phyloP scores from a whole-genome alignment of 2,329 filamentous ascomycete species.

The Fusarium domesticum region DNA sequence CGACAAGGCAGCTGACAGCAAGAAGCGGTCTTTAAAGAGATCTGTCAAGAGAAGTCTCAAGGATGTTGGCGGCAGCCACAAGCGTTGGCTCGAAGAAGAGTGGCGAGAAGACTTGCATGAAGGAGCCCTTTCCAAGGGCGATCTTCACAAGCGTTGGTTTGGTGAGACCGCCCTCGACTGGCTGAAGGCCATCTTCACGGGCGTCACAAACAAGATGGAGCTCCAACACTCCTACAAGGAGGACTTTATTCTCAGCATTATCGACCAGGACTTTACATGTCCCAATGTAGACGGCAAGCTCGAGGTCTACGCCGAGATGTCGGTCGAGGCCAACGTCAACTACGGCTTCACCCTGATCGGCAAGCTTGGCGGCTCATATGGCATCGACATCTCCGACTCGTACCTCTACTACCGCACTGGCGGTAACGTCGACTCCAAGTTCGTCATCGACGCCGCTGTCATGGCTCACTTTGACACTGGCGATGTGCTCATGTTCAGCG shows the following conservation, averaged over 20 bases:
- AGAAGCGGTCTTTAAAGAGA: constrained; percentile 3
- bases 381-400: constrained; percentile 26
- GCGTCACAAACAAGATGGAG: constrained; percentile 23
- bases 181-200: constrained; percentile 19
- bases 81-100: constrained; percentile 39
- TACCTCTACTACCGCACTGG: constrained; percentile 28
- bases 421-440: constrained; percentile 22
- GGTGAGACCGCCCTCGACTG: constrained; percentile 31
- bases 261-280: constrained; percentile 24
- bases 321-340: constrained; percentile 21
- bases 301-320: constrained; percentile 16
- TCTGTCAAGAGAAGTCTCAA: constrained; percentile 26
- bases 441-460: constrained; percentile 28
- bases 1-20: constrained; percentile 6
- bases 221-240: constrained; percentile 27
- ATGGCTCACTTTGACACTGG: constrained; percentile 15
- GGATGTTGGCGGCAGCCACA: constrained; percentile 31
- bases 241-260: constrained; percentile 22
- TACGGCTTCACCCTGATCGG: constrained; percentile 32
- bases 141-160: constrained; percentile 39
- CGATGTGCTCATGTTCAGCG: constrained; percentile 17
- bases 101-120: constrained; percentile 35
- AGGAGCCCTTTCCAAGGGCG: constrained; percentile 22
- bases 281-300: constrained; percentile 17
- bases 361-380: constrained; percentile 8